phyloP scores from a whole-genome alignment of 2,329 filamentous ascomycete species.

The Ciborinia camelliae region DNA sequence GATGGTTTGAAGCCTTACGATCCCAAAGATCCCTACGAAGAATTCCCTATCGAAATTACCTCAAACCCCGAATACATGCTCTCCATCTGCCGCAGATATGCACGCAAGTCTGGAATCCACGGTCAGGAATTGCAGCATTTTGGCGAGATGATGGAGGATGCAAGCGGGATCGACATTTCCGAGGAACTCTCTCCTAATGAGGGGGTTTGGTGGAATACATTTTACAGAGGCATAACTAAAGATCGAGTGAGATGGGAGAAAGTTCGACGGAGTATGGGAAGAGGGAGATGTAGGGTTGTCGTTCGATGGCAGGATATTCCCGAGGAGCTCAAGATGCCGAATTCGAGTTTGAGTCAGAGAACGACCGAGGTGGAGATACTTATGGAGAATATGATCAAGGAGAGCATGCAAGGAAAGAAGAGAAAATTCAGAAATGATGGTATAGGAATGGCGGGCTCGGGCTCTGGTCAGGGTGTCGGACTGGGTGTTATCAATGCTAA shows the following conservation, averaged over 20 bases:
- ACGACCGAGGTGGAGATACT: neutral
- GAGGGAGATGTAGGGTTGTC: conserved; percentile 30
- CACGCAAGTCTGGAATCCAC: neutral
- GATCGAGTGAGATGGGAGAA: conserved; percentile 27
- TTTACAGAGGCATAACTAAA: conserved; percentile 20
- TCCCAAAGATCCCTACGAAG: neutral
- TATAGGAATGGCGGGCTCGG: too few species aligned
- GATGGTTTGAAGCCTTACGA: neutral
- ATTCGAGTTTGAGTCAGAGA: neutral
- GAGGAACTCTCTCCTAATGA: conserved; percentile 13
- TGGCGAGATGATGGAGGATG: neutral
- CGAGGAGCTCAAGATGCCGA: neutral
- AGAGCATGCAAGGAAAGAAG: neutral
- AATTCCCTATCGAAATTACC: neutral
- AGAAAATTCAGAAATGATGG: neutral
- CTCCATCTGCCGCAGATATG: neutral
- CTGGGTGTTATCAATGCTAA: neutral
- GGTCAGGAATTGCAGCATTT: neutral
- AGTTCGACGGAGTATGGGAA: conserved; percentile 27
- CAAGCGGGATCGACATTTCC: neutral
- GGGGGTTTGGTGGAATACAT: conserved; percentile 29
- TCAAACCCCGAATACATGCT: neutral
- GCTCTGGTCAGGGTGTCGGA: neutral
- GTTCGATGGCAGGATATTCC: conserved; percentile 24
- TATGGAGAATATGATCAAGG: neutral